phyloP scores from a whole-genome alignment of 805 yeast genomes.

The Tetrapisispora nanseiensis region DNA sequence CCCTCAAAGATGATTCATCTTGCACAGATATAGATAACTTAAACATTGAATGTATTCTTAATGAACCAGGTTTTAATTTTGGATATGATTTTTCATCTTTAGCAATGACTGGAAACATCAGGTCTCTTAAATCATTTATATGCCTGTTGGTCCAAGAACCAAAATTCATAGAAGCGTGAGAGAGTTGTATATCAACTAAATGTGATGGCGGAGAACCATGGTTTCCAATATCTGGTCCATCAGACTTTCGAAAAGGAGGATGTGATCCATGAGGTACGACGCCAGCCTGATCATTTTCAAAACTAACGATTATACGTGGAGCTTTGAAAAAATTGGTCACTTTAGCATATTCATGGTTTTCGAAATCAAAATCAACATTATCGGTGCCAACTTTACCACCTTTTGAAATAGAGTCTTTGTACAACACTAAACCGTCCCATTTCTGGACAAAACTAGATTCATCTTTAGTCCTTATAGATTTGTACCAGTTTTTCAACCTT shows the following conservation, averaged over 20 bases:
- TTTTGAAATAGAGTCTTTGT: constrained; percentile 35
- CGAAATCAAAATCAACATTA: constrained; percentile 26
- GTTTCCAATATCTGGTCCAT: constrained; percentile 49
- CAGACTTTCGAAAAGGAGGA: constrained; percentile 23
- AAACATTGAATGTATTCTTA: constrained; percentile 49
- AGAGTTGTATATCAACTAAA: constrained; percentile 51
- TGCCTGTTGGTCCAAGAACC: constrained; percentile 98
- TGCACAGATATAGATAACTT: constrained; percentile 43
- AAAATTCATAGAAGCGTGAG: constrained; percentile 59
- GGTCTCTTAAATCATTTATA: constrained; percentile 49
- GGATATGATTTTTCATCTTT: constrained; percentile 42
- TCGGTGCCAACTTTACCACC: constrained; percentile 25
- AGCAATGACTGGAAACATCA: constrained; percentile 60
- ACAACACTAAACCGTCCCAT: constrained; percentile 77
- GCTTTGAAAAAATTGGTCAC: constrained; percentile 61
- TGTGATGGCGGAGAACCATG: constrained; percentile 48
- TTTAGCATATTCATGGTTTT: constrained; percentile 69
- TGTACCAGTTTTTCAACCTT: neutral
- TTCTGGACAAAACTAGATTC: constrained; percentile 20
- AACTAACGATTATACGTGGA: constrained; percentile 41
- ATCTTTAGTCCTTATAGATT: constrained; percentile 3
- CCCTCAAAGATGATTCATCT: constrained; percentile 59
- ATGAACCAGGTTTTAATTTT: constrained; percentile 38
- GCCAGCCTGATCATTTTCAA: constrained; percentile 70
- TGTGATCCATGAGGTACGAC: constrained; percentile 35